These are phyloP conservation scores for Coprinopsis marcescibilis DNA, from an alignment of 768 basidiomycete genomes.

Conservation along the genomic window DNA sequence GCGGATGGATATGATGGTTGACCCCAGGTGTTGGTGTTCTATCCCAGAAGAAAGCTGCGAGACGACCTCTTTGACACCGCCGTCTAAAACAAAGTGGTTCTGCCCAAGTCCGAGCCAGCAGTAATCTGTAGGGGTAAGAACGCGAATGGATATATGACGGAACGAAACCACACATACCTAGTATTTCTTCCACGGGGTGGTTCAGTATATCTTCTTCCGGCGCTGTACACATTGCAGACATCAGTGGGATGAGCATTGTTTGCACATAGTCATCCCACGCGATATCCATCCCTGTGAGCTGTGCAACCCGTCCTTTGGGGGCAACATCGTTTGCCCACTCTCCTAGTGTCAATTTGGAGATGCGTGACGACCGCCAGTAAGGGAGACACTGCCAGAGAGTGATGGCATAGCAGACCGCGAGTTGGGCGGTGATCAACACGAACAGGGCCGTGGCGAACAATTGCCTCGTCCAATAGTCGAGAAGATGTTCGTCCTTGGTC, in stretches of 20 bases:
- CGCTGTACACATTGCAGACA: slow-evolving; percentile 71
- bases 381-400: slow-evolving; percentile 40
- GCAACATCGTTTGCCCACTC: slow-evolving; percentile 42
- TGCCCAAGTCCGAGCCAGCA: slow-evolving; percentile 63
- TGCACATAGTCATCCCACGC: slow-evolving; percentile 49
- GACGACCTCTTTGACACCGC: slow-evolving; percentile 59
- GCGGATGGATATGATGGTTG: slow-evolving; percentile 42
- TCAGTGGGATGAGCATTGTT: slow-evolving; percentile 54
- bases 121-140: slow-evolving; percentile 43
- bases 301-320: slow-evolving; percentile 36
- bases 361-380: slow-evolving; percentile 24
- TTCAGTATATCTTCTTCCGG: slow-evolving; percentile 45
- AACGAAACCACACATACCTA: slow-evolving; percentile 38
- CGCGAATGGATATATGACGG: neutral
- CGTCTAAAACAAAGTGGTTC: slow-evolving; percentile 58
- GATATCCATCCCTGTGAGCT: slow-evolving; percentile 40
- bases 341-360: slow-evolving; percentile 36
- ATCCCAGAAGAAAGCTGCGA: slow-evolving; percentile 39
- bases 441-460: slow-evolving; percentile 32
- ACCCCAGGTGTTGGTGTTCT: slow-evolving; percentile 48
- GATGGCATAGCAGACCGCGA: slow-evolving; percentile 42
- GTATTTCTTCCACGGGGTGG: slow-evolving; percentile 59
- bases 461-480: slow-evolving; percentile 12
- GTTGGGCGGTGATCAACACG: slow-evolving; percentile 34
- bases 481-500: slow-evolving; percentile 4